Percentiles rank a stretch among this genome's conserved stretches.
These are phyloP conservation scores for Talaromyces wortmannii DNA, from an alignment of 495 filamentous ascomycete genomes.

Conservation along the genomic window DNA sequence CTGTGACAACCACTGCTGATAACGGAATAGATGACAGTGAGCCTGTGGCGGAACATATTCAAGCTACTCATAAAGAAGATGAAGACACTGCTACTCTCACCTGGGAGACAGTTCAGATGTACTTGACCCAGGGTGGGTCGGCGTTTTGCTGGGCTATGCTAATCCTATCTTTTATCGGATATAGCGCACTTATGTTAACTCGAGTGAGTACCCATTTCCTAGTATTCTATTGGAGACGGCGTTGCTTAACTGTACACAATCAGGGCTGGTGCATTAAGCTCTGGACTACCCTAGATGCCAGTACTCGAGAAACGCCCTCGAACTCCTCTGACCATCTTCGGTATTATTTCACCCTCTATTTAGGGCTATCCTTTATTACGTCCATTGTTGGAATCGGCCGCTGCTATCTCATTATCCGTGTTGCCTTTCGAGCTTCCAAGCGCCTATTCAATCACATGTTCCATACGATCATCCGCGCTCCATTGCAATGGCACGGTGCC, in stretches of 20 bases:
- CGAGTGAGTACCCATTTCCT: background rate
- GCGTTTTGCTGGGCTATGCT: background rate
- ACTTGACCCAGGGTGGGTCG: background rate
- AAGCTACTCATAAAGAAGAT: background rate
- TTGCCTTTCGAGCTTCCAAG: constrained; percentile 54
- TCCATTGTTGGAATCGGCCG: constrained; percentile 51
- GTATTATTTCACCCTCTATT: constrained; percentile 63
- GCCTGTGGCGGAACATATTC: background rate
- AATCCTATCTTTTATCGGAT: background rate
- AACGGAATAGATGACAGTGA: background rate
- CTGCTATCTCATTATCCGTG: constrained; percentile 49
- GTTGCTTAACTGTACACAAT: background rate
- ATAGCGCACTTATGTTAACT: background rate
- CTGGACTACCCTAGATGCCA: background rate
- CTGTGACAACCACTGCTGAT: background rate
- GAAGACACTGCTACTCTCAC: background rate
- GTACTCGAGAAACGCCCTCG: background rate
- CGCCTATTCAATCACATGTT: constrained; percentile 56
- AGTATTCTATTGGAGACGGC: background rate
- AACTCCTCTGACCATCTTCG: background rate
- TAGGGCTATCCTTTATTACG: constrained; percentile 48
- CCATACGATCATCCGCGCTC: constrained; percentile 57
- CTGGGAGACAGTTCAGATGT: background rate
- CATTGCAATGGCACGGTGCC: constrained; percentile 70
- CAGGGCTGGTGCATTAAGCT: background rate